Base-by-base conservation (phyloP, 2,329 filamentous ascomycete species). In the Scopulariopsis brevicaulis region DNA sequence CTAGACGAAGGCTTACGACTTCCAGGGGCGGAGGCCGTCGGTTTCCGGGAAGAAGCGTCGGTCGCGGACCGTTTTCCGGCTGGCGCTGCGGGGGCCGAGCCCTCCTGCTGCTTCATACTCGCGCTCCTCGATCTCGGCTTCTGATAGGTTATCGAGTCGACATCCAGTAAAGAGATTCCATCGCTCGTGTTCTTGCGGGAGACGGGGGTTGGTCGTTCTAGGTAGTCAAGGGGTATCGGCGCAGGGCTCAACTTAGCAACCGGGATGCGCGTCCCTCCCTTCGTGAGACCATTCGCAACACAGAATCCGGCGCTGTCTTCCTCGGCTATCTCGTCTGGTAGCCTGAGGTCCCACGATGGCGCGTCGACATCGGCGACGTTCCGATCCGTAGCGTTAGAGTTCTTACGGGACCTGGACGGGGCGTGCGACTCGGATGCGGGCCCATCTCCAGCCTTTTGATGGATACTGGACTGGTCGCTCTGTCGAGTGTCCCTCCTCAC, bases 221-320 rank as follows among this genome's bases (percentile, higher is more conserved):
- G 76, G 62, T 86, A 83, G 55, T 87, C 83, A 56, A 81, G 70
- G 1, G 89, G 82, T 59, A 95, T 85, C 12, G 91, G 90, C 22
- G 84, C 80, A 2, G 89, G 87, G 67, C 90, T 96, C 15, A 81
- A 76, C 65, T 90, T 92, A 34, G 90, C 85, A 43, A 97, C 79
- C 1, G 94, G 94, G 67, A 99, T 96, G 57, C 90, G 85, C 52
- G 93, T 96, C 74, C 73, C 82, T 74, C 77, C 81, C 72, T 79
- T 87, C 66, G 69, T 78, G 62, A 68, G 74, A 63, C 64, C 80
- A 71, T 71, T 81, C 66, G 73, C 70, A 64, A 77, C 70, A 65
- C 76, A 81, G 62, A 82, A 83, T 57, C 71, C 67, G 54, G 75
- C 74, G 48, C 73, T 74, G 66, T 81, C 71, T 68, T 81, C 77